phyloP scores from a whole-genome alignment of 129 eudicot genomes.

The Calendula officinalis region DNA sequence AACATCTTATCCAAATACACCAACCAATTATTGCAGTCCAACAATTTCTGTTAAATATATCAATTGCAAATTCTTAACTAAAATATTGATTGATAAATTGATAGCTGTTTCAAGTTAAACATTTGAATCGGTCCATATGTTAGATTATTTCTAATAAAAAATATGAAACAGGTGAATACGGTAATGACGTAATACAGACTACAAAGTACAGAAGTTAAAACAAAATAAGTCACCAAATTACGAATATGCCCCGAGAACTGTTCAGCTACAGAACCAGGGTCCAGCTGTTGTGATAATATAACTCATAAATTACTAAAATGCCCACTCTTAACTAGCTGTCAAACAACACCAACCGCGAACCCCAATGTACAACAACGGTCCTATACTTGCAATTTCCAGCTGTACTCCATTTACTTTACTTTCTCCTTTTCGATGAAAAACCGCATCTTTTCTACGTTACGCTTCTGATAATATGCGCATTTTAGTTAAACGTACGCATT shows the following conservation, averaged over 20 bases:
- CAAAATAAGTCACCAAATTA: neutral
- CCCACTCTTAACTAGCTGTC: slow-evolving; percentile 28
- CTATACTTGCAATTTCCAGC: slow-evolving; percentile 40
- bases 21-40: slow-evolving; percentile 21
- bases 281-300: slow-evolving; percentile 18
- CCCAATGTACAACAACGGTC: slow-evolving; percentile 46
- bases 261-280: slow-evolving; percentile 10
- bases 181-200: neutral
- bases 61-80: neutral
- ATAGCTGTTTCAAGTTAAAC: neutral
- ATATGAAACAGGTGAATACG: neutral
- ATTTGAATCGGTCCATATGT: neutral
- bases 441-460: slow-evolving; percentile 20
- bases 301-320: slow-evolving; percentile 12
- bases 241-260: neutral
- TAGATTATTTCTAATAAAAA: neutral
- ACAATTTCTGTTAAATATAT: neutral
- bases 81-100: too few relatives aligned
- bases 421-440: slow-evolving; percentile 23
- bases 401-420: slow-evolving; percentile 34
- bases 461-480: slow-evolving; percentile 7
- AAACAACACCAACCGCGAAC: slow-evolving; percentile 28
- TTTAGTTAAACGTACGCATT: slow-evolving; percentile 6
- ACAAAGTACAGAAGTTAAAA: too few relatives aligned
- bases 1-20: slow-evolving; percentile 24